Evolutionary conservation across 2,329 filamentous ascomycete genomes (phyloP).

Genomic region (Elsinoe fawcettii): DNA sequence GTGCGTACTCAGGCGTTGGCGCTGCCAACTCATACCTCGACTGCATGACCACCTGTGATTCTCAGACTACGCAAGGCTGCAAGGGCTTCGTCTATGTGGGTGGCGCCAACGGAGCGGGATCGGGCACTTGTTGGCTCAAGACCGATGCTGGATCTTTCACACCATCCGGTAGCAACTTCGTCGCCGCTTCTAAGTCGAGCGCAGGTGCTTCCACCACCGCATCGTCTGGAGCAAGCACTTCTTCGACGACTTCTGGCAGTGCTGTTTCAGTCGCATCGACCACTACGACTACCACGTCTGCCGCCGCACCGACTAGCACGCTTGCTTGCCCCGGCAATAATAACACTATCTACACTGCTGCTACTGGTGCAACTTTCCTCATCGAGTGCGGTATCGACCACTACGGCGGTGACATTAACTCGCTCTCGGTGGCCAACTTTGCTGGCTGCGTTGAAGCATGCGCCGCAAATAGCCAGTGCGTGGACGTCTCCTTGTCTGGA

Average conservation of each 20-base stretch:
- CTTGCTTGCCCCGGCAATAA: slow-evolving; percentile 26
- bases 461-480: slow-evolving; percentile 20
- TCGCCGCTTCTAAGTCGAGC: slow-evolving; percentile 16
- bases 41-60: slow-evolving; percentile 19
- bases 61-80: slow-evolving; percentile 15
- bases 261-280: slow-evolving; percentile 9
- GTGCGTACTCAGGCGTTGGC: slow-evolving; percentile 16
- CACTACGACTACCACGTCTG: slow-evolving; percentile 16
- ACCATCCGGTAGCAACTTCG: slow-evolving; percentile 13
- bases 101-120: slow-evolving; percentile 18
- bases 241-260: background rate
- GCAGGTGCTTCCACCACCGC: background rate
- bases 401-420: slow-evolving; percentile 24
- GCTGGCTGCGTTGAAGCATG: slow-evolving; percentile 24
- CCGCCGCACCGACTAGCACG: slow-evolving; percentile 17
- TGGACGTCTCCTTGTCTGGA: slow-evolving; percentile 23
- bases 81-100: slow-evolving; percentile 20
- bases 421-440: slow-evolving; percentile 18
- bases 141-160: slow-evolving; percentile 16
- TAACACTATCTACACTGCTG: slow-evolving; percentile 20
- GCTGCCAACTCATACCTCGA: slow-evolving; percentile 18
- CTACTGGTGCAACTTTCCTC: slow-evolving; percentile 23
- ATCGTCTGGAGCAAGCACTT: slow-evolving; percentile 2
- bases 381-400: slow-evolving; percentile 28
- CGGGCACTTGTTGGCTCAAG: slow-evolving; percentile 24